phyloP scores from a whole-genome alignment of 1,139 yeast genomes.

The Taiozyma onychis region DNA sequence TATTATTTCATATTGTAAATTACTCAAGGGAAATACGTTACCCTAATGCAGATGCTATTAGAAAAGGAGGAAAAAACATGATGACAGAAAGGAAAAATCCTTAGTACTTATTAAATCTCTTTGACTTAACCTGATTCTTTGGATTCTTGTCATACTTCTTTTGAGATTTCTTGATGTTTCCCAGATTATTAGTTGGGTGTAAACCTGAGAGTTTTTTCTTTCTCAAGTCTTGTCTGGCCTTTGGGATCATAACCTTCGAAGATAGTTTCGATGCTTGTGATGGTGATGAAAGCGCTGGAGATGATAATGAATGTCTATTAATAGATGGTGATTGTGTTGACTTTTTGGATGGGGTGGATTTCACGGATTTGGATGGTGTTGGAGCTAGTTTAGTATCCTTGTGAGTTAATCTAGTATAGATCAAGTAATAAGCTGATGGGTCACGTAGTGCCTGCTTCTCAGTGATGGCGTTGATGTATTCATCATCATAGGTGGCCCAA shows the following conservation, averaged over 20 bases:
- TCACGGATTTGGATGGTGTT: not conserved
- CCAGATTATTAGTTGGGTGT: conserved; percentile 20
- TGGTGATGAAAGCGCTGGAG: conserved; percentile 2
- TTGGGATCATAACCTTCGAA: not conserved
- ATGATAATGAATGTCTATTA: not conserved
- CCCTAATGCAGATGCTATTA: not conserved
- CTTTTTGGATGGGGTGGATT: not conserved
- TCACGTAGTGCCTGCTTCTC: conserved; percentile 74
- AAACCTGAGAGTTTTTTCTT: conserved; percentile 12
- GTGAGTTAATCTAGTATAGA: conserved; percentile 71
- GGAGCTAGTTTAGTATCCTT: conserved; percentile 24
- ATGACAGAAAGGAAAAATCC: not conserved
- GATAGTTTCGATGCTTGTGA: not conserved
- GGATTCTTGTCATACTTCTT: conserved; percentile 17
- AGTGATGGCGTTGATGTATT: conserved; percentile 66
- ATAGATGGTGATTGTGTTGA: conserved; percentile 1
- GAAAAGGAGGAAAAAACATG: not conserved
- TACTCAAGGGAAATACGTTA: not conserved
- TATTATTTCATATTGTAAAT: not conserved
- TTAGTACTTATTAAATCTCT: conserved; percentile 18
- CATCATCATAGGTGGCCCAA: conserved; percentile 96
- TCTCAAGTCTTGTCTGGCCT: conserved; percentile 4
- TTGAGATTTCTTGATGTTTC: conserved; percentile 13
- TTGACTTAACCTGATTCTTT: conserved; percentile 10
- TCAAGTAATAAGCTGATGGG: conserved; percentile 83